These are phyloP conservation scores for Daldinia eschscholtzii DNA, from an alignment of 2,329 filamentous ascomycete genomes.

Conservation along the genomic window DNA sequence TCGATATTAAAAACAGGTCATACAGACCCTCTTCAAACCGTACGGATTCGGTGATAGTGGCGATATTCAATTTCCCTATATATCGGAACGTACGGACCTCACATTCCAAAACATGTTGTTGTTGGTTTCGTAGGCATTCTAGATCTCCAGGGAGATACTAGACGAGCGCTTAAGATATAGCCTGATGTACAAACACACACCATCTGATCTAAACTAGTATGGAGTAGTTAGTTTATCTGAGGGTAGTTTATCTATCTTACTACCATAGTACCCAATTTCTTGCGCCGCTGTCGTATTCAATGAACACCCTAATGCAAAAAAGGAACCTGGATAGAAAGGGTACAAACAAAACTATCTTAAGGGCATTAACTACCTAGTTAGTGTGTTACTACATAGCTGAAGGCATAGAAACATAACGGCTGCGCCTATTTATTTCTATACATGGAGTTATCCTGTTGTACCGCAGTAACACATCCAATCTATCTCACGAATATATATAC, in stretches of 20 bases:
- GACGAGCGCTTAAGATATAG: constrained; percentile 36
- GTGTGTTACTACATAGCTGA: not conserved
- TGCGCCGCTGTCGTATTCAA: not conserved
- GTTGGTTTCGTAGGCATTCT: constrained; percentile 27
- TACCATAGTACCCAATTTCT: constrained; percentile 1
- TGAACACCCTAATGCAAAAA: constrained; percentile 3
- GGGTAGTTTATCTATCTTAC: no score
- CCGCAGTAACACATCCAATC: no score
- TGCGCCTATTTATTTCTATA: constrained; percentile 7
- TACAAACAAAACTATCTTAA: not conserved
- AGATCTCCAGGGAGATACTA: constrained; percentile 19
- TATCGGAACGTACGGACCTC: not conserved
- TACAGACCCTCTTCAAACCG: constrained; percentile 8
- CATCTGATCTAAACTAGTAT: constrained; percentile 4
- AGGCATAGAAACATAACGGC: not conserved
- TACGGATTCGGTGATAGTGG: constrained; percentile 3
- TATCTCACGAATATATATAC: no score
- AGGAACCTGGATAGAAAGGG: not conserved
- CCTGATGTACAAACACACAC: constrained; percentile 9
- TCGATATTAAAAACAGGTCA: constrained; percentile 13
- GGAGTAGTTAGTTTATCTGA: not conserved
- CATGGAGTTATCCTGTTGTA: no score
- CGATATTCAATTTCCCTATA: not conserved
- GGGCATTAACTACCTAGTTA: not conserved
- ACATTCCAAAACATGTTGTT: constrained; percentile 29